Evolutionary conservation across 805 yeast species (phyloP).

Genomic region (Saccharomycopsis sp.): DNA sequence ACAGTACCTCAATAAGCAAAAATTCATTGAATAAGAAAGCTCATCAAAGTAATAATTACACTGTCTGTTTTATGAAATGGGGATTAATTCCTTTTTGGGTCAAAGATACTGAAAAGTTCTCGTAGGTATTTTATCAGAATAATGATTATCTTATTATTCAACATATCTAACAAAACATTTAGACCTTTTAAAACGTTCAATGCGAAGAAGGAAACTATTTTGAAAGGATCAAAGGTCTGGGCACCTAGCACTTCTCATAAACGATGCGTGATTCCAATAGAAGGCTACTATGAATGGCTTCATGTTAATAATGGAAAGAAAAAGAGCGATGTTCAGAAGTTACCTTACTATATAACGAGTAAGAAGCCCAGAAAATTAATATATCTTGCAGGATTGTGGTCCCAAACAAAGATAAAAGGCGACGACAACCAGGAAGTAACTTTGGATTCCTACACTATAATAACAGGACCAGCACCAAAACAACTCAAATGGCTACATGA

Average conservation of each 20-base stretch:
- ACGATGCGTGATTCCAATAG: constrained; percentile 71
- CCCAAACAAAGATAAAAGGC: constrained; percentile 6
- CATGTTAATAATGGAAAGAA: constrained; percentile 25
- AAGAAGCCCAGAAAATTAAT: constrained; percentile 41
- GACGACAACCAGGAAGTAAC: constrained; percentile 23
- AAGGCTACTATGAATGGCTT: constrained; percentile 85
- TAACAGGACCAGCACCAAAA: constrained; percentile 65
- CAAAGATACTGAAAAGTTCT: constrained; percentile 30
- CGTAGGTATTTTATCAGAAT: constrained; percentile 12
- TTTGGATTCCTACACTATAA: constrained; percentile 52
- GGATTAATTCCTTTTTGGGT: constrained; percentile 73
- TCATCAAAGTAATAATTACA: constrained; percentile 23
- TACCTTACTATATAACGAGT: constrained; percentile 61
- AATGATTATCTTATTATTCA: too few species aligned
- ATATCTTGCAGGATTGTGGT: constrained; percentile 60
- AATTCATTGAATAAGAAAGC: not conserved
- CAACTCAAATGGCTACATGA: constrained; percentile 63
- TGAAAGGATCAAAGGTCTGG: constrained; percentile 51
- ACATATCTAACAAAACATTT: not conserved
- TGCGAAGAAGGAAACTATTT: constrained; percentile 61
- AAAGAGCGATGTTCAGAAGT: constrained; percentile 34
- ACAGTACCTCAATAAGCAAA: constrained; percentile 17
- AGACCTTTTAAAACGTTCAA: constrained; percentile 51
- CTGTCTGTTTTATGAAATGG: constrained; percentile 61
- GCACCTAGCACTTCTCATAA: constrained; percentile 31